Conservation (phyloP, 2,329 filamentous ascomycete genomes). For the Colletotrichum somersetense region DNA sequence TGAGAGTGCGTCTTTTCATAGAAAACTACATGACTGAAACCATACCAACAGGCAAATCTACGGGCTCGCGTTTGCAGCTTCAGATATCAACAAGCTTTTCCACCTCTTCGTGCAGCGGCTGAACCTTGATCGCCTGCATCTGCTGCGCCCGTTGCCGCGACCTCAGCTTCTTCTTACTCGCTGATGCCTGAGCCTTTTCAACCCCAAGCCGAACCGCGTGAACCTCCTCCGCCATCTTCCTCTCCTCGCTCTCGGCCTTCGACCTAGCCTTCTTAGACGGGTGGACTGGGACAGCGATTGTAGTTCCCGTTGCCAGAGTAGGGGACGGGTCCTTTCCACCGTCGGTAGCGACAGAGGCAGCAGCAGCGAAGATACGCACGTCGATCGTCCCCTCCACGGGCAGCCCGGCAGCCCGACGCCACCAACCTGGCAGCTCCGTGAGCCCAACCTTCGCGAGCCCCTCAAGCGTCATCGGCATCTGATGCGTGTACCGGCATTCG, state of each 20-base stretch:
- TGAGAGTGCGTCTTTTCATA: background rate
- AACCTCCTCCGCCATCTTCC: slow-evolving; percentile 31
- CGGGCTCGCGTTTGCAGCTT: background rate
- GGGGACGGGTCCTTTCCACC: slow-evolving; percentile 11
- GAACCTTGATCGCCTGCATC: background rate
- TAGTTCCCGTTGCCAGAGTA: background rate
- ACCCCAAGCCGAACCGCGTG: slow-evolving; percentile 17
- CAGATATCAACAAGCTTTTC: slow-evolving; percentile 38
- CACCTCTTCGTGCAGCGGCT: background rate
- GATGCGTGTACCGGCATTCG: slow-evolving; percentile 59
- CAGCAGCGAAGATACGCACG: slow-evolving; percentile 31
- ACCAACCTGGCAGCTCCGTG: slow-evolving; percentile 59
- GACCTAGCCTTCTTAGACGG: slow-evolving; percentile 23
- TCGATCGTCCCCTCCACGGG: slow-evolving; percentile 33
- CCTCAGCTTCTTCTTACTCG: slow-evolving; percentile 10
- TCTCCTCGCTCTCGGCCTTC: slow-evolving; percentile 14
- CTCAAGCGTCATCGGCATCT: slow-evolving; percentile 59
- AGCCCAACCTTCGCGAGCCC: slow-evolving; percentile 60
- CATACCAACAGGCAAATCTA: too few relatives aligned
- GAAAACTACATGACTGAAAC: background rate
- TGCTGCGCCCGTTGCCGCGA: background rate
- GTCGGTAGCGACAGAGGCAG: background rate
- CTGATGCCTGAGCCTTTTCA: slow-evolving; percentile 20
- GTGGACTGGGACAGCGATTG: background rate
- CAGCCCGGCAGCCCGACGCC: slow-evolving; percentile 34